Base-by-base conservation (phyloP, 73 alveolate genomes). In the Paramecium caudatum region DNA sequence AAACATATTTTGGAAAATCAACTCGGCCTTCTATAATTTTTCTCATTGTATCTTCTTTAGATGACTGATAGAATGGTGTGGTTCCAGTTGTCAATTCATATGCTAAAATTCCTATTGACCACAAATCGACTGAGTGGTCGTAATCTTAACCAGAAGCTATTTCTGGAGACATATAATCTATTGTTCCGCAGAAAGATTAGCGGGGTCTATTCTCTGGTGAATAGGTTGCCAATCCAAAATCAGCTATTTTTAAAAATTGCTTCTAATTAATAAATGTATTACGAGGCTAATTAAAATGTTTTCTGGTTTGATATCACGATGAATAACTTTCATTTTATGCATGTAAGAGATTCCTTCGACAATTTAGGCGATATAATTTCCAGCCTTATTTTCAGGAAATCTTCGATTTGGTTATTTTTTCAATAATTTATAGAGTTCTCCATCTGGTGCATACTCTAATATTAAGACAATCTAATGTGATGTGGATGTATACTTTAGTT, bases 251-350 rank as follows among this genome's bases (percentile, higher is more conserved):
- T 43, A 86, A 43, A 19, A 86, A 70, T 43, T 78, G 47, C 93
- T 86, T 27, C 23, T 19, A 27, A 27, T 23, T 10, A 8, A 10
- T 43, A 23, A 2, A 5, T 55, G 0, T 55, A 55, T 55, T 55
- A 55, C 80, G 8, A 55, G 50, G 19, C 70, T 62, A 7, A 55
- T 93, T 65, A 97, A 95, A 63, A 97, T 93, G 92, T 97, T 97
- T 91, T 97, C 99, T 5, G 99, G 99, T 80, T 97, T 97, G 65
- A 97, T 95, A 90, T 97, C 99, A 90, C 99, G 87, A 82, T 97
- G 99, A 90, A 97, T 95, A 9, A 97, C 96, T 63, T 97, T 95
- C 90, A 84, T 85, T 25, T 94, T 90, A 83, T 97, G 99, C 23
- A 97, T 91, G 91, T 97, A 97, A 47, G 94, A 94, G n/a, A 97